Conservation (phyloP, 768 basidiomycete species). For the Tylopilus vinaceipallidus region DNA sequence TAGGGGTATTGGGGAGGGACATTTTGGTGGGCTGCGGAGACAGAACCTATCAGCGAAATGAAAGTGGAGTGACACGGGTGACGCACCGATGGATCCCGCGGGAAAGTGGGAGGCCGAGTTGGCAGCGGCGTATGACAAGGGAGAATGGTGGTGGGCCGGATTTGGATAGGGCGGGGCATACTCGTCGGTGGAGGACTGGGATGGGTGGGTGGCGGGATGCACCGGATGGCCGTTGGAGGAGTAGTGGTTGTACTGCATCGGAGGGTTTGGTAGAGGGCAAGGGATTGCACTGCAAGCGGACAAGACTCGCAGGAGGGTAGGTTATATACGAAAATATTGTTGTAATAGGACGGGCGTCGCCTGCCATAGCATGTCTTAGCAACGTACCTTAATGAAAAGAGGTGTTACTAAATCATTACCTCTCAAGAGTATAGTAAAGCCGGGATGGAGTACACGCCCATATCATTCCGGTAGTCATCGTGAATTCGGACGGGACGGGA, state of each 20-base stretch:
- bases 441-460: slow-evolving; percentile 34
- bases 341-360: slow-evolving; percentile 36
- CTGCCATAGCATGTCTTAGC: slow-evolving; percentile 36
- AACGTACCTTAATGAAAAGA: slow-evolving; percentile 38
- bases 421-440: slow-evolving; percentile 33
- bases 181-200: slow-evolving; percentile 22
- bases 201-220: slow-evolving; percentile 16
- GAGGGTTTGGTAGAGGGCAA: not conserved
- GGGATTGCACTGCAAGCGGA: slow-evolving; percentile 11
- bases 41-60: slow-evolving; percentile 5
- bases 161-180: slow-evolving; percentile 23
- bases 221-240: slow-evolving; percentile 18
- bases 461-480: slow-evolving; percentile 36
- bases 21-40: slow-evolving; percentile 21
- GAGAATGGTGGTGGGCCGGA: slow-evolving; percentile 23
- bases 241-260: slow-evolving; percentile 33
- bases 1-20: slow-evolving; percentile 18
- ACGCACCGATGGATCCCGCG: slow-evolving; percentile 28
- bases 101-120: slow-evolving; percentile 18
- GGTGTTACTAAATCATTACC: slow-evolving; percentile 38
- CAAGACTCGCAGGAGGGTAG: slow-evolving; percentile 11
- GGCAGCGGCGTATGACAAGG: slow-evolving; percentile 28
- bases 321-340: slow-evolving; percentile 35
- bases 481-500: slow-evolving; percentile 29
- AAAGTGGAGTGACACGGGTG: slow-evolving; percentile 9